Conservation (phyloP, 1,284 basidiomycete genomes). For the Ustilago sp. region DNA sequence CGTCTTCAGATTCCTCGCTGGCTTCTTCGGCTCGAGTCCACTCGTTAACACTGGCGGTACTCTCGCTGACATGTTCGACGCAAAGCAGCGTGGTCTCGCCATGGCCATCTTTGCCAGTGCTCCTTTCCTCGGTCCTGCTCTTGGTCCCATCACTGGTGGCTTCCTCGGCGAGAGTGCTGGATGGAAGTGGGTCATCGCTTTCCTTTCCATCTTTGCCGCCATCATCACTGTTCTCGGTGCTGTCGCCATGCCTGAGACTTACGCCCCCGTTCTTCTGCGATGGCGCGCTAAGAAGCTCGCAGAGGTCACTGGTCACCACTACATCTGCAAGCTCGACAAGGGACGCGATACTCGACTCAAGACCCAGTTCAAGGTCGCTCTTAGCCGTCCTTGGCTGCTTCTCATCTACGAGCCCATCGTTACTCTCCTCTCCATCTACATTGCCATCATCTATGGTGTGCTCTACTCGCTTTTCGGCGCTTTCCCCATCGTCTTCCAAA, state of each 20-base stretch:
- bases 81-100: conserved; percentile 77
- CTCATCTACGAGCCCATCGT: conserved; percentile 82
- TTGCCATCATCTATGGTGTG: conserved; percentile 79
- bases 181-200: conserved; percentile 83
- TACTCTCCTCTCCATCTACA: conserved; percentile 78
- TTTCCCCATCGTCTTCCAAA: conserved; percentile 68
- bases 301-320: conserved; percentile 60
- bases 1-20: conserved; percentile 78
- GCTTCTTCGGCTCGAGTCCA: conserved; percentile 74
- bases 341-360: conserved; percentile 54
- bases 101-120: conserved; percentile 79
- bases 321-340: conserved; percentile 62
- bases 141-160: conserved; percentile 68
- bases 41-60: conserved; percentile 73
- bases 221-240: conserved; percentile 74
- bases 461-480: conserved; percentile 64
- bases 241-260: conserved; percentile 81
- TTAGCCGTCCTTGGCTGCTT: conserved; percentile 65
- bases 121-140: conserved; percentile 80
- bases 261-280: conserved; percentile 63
- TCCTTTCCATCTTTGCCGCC: conserved; percentile 77
- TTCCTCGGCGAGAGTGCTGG: conserved; percentile 72
- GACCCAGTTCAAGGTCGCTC: conserved; percentile 55
- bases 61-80: conserved; percentile 78
- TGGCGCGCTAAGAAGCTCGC: conserved; percentile 54